phyloP scores from a whole-genome alignment of 2,329 filamentous ascomycete genomes.

The Pseudogymnoascus sp. region DNA sequence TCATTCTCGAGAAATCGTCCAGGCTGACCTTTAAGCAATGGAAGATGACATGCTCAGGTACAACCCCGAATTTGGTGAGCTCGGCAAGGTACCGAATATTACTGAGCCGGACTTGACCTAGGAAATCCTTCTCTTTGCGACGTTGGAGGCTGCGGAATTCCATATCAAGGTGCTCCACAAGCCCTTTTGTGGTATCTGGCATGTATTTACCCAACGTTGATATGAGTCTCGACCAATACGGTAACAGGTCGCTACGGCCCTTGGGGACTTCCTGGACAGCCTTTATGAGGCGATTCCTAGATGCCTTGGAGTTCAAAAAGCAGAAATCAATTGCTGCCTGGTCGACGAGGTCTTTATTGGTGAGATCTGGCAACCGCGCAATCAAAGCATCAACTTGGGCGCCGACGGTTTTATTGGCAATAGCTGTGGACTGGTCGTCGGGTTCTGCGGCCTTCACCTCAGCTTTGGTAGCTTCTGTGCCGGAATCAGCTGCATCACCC shows the following conservation, averaged over 20 bases:
- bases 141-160: slow-evolving; percentile 95
- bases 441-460: slow-evolving; percentile 43
- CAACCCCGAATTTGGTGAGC: slow-evolving; percentile 94
- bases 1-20: slow-evolving; percentile 97
- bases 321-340: slow-evolving; percentile 94
- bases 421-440: slow-evolving; percentile 86
- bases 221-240: slow-evolving; percentile 84
- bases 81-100: slow-evolving; percentile 98
- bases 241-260: slow-evolving; percentile 82
- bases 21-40: slow-evolving; percentile 96
- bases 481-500: slow-evolving; percentile 44
- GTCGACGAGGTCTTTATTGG: slow-evolving; percentile 85
- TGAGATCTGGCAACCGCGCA: slow-evolving; percentile 80
- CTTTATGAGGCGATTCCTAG: slow-evolving; percentile 87
- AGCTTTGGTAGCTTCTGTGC: slow-evolving; percentile 34
- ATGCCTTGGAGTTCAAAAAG: slow-evolving; percentile 97
- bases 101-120: slow-evolving; percentile 84
- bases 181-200: slow-evolving; percentile 83
- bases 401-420: slow-evolving; percentile 95
- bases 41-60: slow-evolving; percentile 97
- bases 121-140: slow-evolving; percentile 94
- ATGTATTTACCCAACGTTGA: slow-evolving; percentile 91
- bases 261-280: slow-evolving; percentile 91
- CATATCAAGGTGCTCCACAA: slow-evolving; percentile 88
- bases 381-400: slow-evolving; percentile 91